Percentiles rank a stretch among this genome's conserved stretches.
Conservation (phyloP, 495 filamentous ascomycete species). For the Aspergillus cristatus region DNA sequence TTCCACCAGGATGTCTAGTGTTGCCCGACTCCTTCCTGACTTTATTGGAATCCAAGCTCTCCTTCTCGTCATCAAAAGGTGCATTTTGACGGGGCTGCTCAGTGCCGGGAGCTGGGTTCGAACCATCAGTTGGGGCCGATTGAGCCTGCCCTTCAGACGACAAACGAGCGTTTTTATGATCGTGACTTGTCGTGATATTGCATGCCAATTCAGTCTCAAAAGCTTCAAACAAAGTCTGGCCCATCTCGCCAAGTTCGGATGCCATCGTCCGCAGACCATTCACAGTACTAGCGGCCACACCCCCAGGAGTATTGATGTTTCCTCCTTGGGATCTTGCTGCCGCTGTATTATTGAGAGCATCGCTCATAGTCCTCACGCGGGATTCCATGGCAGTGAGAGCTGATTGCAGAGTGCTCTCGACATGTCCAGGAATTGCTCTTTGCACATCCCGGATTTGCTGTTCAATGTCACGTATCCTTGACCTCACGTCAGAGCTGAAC, state of each 20-base stretch:
- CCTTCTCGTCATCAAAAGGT: too few species aligned
- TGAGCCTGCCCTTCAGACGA: too few species aligned
- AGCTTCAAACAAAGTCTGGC: constrained; percentile 29
- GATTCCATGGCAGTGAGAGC: constrained; percentile 35
- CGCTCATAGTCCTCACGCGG: constrained; percentile 30
- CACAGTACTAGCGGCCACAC: constrained; percentile 32
- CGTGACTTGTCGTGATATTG: constrained; percentile 3
- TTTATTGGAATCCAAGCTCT: too few species aligned
- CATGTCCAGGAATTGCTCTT: constrained; percentile 29
- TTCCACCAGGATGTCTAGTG: too few species aligned
- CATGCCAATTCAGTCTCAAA: constrained; percentile 32
- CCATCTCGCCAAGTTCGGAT: constrained; percentile 35
- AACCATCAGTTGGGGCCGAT: too few species aligned
- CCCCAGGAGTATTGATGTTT: constrained; percentile 25
- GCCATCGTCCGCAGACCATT: constrained; percentile 36
- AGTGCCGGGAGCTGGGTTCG: too few species aligned
- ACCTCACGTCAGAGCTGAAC: constrained; percentile 27
- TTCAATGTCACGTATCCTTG: constrained; percentile 32
- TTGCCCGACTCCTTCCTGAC: too few species aligned
- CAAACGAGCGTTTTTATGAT: not conserved
- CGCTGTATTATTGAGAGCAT: constrained; percentile 33
- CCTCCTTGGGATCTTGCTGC: constrained; percentile 27
- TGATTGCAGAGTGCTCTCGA: constrained; percentile 29
- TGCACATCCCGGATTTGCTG: constrained; percentile 32
- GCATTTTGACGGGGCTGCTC: too few species aligned